Conservation (phyloP, 179 eudicot genomes). For the Corrigiola litoralis region DNA sequence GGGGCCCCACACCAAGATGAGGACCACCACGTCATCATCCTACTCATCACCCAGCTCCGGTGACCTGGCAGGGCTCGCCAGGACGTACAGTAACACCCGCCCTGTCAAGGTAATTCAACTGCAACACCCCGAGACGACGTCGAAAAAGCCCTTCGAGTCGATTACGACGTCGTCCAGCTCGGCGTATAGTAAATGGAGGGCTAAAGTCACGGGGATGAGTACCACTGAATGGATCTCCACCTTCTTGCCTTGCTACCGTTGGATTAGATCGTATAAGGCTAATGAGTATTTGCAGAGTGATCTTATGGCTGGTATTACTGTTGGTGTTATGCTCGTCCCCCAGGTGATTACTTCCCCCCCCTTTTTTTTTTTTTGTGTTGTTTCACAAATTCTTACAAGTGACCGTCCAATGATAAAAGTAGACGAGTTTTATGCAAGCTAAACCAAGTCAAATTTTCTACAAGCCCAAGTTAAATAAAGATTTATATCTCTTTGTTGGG, state of each 20-base stretch:
- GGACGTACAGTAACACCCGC: constrained; percentile 44
- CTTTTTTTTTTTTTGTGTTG: not conserved
- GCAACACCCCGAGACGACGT: constrained; percentile 49
- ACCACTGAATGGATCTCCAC: constrained; percentile 69
- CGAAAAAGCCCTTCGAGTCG: constrained; percentile 42
- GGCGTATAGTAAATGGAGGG: constrained; percentile 37
- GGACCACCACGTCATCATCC: not conserved
- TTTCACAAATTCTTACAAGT: too few relatives aligned
- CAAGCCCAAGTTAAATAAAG: too few relatives aligned
- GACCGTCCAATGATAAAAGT: too few relatives aligned
- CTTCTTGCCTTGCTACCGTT: constrained; percentile 83
- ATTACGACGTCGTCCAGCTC: constrained; percentile 28
- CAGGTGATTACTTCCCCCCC: constrained; percentile 42
- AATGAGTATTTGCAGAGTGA: constrained; percentile 68
- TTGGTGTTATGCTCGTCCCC: constrained; percentile 96
- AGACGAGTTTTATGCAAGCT: too few relatives aligned
- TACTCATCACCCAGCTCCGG: constrained; percentile 46
- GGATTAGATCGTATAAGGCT: constrained; percentile 61
- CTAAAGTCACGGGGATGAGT: constrained; percentile 60
- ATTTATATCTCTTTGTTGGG: too few relatives aligned
- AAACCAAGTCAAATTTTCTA: too few relatives aligned
- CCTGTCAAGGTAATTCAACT: constrained; percentile 67
- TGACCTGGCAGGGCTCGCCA: constrained; percentile 18
- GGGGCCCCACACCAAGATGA: not conserved
- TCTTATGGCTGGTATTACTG: constrained; percentile 80